Conservation (phyloP, 2,329 filamentous ascomycete species). For the Botrytis squamosa region DNA sequence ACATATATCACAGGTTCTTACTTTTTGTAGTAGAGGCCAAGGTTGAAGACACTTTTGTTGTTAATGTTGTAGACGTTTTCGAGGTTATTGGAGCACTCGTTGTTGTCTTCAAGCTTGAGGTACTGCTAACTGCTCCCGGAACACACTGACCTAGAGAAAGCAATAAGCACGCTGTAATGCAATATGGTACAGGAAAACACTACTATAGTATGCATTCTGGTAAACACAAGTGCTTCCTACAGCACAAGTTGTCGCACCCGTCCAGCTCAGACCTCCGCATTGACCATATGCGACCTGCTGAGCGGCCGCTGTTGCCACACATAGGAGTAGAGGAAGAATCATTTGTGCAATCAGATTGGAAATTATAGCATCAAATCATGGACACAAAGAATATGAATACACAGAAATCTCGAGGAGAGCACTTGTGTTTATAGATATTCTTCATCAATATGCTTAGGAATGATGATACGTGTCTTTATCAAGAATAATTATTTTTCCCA, state of each 20-base stretch:
- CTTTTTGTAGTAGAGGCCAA: neutral
- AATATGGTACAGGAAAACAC: too few species aligned
- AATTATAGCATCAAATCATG: too few species aligned
- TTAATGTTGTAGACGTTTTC: neutral
- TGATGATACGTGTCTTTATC: neutral
- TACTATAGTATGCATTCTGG: constrained; percentile 25
- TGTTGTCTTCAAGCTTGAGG: neutral
- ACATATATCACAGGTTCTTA: neutral
- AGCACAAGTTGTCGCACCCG: constrained; percentile 27
- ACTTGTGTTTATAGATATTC: neutral
- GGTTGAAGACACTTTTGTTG: neutral
- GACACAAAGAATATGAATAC: neutral
- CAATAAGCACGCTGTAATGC: neutral
- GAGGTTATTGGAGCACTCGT: neutral
- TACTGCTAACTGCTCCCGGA: neutral
- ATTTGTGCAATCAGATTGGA: neutral
- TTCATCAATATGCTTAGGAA: neutral
- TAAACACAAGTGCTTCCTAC: constrained; percentile 23
- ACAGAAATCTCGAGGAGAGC: neutral
- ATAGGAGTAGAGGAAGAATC: neutral
- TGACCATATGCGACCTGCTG: constrained; percentile 26
- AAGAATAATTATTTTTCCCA: neutral
- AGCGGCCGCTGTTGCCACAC: neutral
- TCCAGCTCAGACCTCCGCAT: constrained; percentile 30
- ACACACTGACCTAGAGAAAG: constrained; percentile 6